Conservation (phyloP, 108 stramenopile species). For the Cyclotella choctawhatcheeana region DNA sequence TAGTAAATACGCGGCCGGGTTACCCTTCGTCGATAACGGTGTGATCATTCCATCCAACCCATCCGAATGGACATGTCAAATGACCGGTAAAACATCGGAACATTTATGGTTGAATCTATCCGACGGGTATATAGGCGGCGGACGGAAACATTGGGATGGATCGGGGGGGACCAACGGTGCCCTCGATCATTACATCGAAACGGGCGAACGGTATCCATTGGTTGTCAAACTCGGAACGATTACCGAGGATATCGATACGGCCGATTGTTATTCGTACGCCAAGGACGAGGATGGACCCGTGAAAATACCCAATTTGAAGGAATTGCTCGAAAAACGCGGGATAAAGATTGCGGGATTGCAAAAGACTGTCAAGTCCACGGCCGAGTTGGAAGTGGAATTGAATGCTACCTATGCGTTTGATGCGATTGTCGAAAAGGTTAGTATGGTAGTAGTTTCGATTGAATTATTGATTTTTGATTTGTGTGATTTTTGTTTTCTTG, state of each 20-base stretch:
- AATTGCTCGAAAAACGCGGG: constrained; percentile 91
- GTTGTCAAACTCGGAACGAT: constrained; percentile 99
- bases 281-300: constrained; percentile 98
- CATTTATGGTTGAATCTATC: constrained; percentile 99
- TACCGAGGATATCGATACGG: constrained; percentile 83
- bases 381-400: constrained; percentile 96
- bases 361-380: constrained; percentile 98
- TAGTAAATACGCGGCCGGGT: constrained; percentile 63
- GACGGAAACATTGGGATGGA: constrained; percentile 98
- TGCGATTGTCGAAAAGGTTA: constrained; percentile 94
- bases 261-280: constrained; percentile 98
- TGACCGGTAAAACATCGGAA: constrained; percentile 67
- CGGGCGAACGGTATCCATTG: constrained; percentile 91
- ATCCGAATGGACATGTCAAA: constrained; percentile 80
- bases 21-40: constrained; percentile 87
- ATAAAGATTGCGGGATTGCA: constrained; percentile 82
- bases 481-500: too few species aligned
- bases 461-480: too few species aligned
- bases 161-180: constrained; percentile 96
- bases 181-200: constrained; percentile 93
- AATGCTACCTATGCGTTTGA: constrained; percentile 94
- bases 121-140: constrained; percentile 97
- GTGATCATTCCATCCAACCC: constrained; percentile 71
- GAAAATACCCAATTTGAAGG: constrained; percentile 92
- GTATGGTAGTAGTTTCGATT: too few species aligned